These are phyloP conservation scores for Pterula multifida DNA, from an alignment of 1,284 basidiomycete species.

Conservation along the genomic window DNA sequence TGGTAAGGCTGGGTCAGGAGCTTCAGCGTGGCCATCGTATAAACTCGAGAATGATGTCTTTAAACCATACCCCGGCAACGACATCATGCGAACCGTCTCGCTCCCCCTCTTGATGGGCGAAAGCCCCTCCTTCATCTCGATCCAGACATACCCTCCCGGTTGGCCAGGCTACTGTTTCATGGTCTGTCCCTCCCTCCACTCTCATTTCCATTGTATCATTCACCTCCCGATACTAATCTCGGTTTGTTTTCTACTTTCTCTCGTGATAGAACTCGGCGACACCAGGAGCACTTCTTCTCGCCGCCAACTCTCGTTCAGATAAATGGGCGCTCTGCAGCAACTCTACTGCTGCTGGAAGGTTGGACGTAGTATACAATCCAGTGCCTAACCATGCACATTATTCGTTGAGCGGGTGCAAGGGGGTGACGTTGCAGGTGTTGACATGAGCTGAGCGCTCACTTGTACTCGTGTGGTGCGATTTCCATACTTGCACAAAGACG, in stretches of 20 bases:
- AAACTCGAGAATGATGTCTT: too few relatives aligned
- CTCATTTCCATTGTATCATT: neutral
- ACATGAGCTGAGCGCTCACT: too few relatives aligned
- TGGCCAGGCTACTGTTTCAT: neutral
- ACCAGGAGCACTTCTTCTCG: neutral
- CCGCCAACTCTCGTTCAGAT: neutral
- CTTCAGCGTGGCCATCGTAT: too few relatives aligned
- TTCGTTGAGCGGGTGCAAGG: neutral
- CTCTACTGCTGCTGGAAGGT: neutral
- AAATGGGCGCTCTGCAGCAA: neutral
- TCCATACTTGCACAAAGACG: too few relatives aligned
- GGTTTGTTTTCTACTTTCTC: neutral
- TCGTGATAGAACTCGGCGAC: too few relatives aligned
- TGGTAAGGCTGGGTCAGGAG: too few relatives aligned
- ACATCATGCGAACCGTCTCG: neutral
- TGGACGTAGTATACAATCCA: neutral
- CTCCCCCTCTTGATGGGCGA: neutral
- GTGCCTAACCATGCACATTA: neutral
- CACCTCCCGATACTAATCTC: neutral
- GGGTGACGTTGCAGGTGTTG: neutral
- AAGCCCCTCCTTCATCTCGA: neutral
- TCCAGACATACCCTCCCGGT: neutral
- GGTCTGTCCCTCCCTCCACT: neutral
- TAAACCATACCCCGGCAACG: neutral
- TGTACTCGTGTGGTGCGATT: too few relatives aligned